Evolutionary conservation across 257 asterid genomes (phyloP).

Genomic region (Euphrasia confusa): DNA sequence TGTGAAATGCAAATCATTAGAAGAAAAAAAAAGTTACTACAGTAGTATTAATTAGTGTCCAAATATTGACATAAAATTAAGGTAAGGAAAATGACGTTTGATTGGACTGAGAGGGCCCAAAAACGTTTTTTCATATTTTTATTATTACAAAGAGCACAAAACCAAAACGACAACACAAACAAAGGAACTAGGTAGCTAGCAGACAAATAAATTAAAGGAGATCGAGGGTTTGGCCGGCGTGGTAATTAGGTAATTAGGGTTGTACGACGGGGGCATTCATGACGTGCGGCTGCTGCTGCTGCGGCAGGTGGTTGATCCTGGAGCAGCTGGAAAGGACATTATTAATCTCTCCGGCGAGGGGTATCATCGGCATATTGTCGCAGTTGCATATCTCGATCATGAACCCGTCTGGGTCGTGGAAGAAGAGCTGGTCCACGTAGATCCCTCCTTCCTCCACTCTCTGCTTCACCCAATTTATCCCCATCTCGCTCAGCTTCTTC

Average conservation of each 20-base stretch:
- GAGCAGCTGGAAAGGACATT: slow-evolving; percentile 56
- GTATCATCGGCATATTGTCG: slow-evolving; percentile 75
- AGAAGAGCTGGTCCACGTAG: slow-evolving; percentile 80
- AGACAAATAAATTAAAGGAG: too few relatives aligned
- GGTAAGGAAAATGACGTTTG: too few relatives aligned
- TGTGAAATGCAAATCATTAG: too few relatives aligned
- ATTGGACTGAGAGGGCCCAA: not conserved
- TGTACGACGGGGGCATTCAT: slow-evolving; percentile 43
- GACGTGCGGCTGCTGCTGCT: slow-evolving; percentile 50
- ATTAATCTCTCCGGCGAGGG: slow-evolving; percentile 58
- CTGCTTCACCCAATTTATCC: slow-evolving; percentile 57
- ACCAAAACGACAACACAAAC: slow-evolving; percentile 18
- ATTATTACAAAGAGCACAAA: slow-evolving; percentile 12
- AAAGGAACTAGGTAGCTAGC: too few relatives aligned
- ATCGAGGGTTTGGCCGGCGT: too few relatives aligned
- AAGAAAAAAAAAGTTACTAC: too few relatives aligned
- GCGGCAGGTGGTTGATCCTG: slow-evolving; percentile 51
- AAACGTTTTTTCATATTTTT: too few relatives aligned
- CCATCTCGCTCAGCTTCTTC: slow-evolving; percentile 77
- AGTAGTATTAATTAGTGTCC: too few relatives aligned
- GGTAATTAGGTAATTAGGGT: slow-evolving; percentile 15
- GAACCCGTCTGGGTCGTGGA: slow-evolving; percentile 95
- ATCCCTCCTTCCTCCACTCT: slow-evolving; percentile 88
- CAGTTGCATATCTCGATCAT: slow-evolving; percentile 97
- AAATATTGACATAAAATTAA: too few relatives aligned